Evolutionary conservation across 2,329 filamentous ascomycete species (phyloP), one percentile per base, ranked within the genome.

Genomic region (Clarireedia sp.): DNA sequence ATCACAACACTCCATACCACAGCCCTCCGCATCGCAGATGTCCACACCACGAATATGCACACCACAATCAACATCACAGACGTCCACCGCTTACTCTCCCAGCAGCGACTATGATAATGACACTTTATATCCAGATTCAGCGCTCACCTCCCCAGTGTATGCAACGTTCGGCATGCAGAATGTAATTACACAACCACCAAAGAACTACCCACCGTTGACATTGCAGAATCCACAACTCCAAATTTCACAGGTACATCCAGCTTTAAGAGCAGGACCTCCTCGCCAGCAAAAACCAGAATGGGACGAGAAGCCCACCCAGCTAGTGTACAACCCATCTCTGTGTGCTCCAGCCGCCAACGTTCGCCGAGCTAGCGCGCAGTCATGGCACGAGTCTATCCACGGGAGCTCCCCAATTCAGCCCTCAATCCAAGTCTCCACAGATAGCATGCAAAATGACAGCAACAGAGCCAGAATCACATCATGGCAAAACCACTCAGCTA

Each of bases 51-150:
- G 23, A n/a, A 26, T 16, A 26, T 26, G 24, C 14, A 17, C 44
- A 47, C 26, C 23, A 19, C 17, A 21, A 36, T 41, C 36, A 14
- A 36, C 26, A 19, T 51, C 52, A 17, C 49, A 51, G 17, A 17
- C 50, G 36, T n/a, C 37, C 16, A 47, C 50, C 12, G 23, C 51
- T 19, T 57, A 53, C 17, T 56, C 58, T 24, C 50, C 49, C 12
- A 16, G 10, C 41, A 57, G 50, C 38, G 57, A 60, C 2, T 59
- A 57, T 47, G 57, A 50, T 10, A 38, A 48, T 41, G 48, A 50
- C 38, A 49, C 24, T 50, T n/a, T 24, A 14, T 36, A 36, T 5
- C 17, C 52, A 19, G 52, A 43, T 19, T 41, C 45, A 4, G 52
- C 33, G 17, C 17, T 43, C 21, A 24, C 5, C 2, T 54, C 52